Conservation (phyloP, 2,329 filamentous ascomycete species). For the Alternaria atra region DNA sequence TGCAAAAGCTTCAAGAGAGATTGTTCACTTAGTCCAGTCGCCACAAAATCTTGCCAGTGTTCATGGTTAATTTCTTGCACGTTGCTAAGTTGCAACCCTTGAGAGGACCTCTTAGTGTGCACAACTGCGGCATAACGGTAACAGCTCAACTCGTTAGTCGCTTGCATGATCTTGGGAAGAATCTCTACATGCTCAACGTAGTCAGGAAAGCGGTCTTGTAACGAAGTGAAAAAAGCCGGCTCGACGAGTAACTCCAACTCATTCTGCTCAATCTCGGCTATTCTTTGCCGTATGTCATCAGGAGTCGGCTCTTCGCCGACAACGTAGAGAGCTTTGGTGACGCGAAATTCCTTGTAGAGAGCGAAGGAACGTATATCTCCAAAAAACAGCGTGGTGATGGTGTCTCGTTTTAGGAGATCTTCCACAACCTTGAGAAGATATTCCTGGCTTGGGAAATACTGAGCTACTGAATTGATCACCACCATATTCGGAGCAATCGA, state of each 20-base stretch:
- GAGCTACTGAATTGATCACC: constrained; percentile 17
- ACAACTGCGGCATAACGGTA: constrained; percentile 18
- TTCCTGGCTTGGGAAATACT: constrained; percentile 22
- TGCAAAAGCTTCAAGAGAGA: neutral
- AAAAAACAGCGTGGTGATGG: constrained; percentile 3
- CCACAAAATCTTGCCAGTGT: neutral
- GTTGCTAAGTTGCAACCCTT: no score
- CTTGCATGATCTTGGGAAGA: constrained; percentile 19
- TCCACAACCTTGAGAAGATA: constrained; percentile 12
- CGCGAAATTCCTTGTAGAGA: constrained; percentile 11
- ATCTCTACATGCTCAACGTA: constrained; percentile 15
- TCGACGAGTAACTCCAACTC: constrained; percentile 14
- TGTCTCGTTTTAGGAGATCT: neutral
- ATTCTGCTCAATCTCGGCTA: constrained; percentile 8
- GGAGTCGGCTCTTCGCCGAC: neutral
- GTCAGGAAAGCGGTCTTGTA: neutral
- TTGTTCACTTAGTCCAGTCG: neutral
- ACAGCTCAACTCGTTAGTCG: constrained; percentile 19
- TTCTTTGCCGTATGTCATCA: constrained; percentile 4
- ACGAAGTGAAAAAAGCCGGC: constrained; percentile 14
- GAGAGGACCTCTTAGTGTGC: neutral
- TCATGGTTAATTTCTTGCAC: neutral
- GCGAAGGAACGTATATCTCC: constrained; percentile 16
- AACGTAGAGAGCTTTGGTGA: constrained; percentile 3
- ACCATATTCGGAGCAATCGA: neutral